Percentiles rank a stretch among this genome's conserved stretches.
phyloP scores from a whole-genome alignment of 1,284 basidiomycete genomes.

The Ceratobasidium sp. region DNA sequence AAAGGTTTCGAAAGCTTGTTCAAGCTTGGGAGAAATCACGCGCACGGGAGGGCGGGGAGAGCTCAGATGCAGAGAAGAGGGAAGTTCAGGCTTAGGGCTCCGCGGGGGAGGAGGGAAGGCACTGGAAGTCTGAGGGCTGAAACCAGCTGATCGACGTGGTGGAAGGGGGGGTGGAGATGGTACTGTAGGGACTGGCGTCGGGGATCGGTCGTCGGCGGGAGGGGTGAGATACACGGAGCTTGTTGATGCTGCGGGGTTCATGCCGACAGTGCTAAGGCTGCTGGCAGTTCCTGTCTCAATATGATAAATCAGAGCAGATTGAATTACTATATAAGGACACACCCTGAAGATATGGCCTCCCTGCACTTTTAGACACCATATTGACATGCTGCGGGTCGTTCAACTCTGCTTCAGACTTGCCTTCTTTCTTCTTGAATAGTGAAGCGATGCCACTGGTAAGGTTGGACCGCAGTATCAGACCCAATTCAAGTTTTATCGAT shows the following conservation, averaged over 20 bases:
- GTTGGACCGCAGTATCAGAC: not conserved
- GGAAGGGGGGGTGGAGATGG: slow-evolving; percentile 15
- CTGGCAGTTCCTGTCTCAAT: not conserved
- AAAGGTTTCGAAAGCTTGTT: slow-evolving; percentile 35
- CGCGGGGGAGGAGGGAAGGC: not conserved
- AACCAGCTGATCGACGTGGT: not conserved
- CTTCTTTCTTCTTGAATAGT: slow-evolving; percentile 53
- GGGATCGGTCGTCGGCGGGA: slow-evolving; percentile 23
- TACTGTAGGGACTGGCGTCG: slow-evolving; percentile 46
- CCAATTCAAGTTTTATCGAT: not conserved
- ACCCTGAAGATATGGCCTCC: slow-evolving; percentile 31
- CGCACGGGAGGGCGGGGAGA: slow-evolving; percentile 38
- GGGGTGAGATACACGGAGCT: slow-evolving; percentile 9
- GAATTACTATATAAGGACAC: not conserved
- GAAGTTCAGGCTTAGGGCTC: not conserved
- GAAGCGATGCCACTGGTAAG: slow-evolving; percentile 58
- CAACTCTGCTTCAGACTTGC: slow-evolving; percentile 50
- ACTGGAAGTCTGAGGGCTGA: slow-evolving; percentile 2
- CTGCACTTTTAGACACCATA: slow-evolving; percentile 45
- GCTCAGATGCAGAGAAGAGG: slow-evolving; percentile 37
- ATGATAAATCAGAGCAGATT: slow-evolving; percentile 2
- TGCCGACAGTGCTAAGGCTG: not conserved
- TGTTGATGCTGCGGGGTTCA: slow-evolving; percentile 4
- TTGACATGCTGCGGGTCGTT: slow-evolving; percentile 55
- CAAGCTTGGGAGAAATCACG: slow-evolving; percentile 32